Conservation (phyloP, 805 yeast species). For the Saccharomycopsis lassenensis region DNA sequence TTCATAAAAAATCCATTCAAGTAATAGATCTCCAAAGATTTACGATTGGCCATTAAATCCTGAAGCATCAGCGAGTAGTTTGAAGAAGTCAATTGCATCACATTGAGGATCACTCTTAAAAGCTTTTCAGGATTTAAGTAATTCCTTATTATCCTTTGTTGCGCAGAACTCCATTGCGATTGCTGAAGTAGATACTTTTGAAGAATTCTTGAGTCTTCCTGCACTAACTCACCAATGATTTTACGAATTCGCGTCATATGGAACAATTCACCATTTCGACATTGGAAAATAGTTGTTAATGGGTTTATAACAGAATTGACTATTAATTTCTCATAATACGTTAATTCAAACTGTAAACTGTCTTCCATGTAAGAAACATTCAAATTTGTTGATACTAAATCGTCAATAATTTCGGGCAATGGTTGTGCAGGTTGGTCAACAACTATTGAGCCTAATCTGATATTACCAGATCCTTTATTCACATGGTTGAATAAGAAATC, state of each 20-base stretch:
- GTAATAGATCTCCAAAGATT: conserved; percentile 66
- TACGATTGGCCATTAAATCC: conserved; percentile 38
- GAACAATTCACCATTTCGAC: conserved; percentile 64
- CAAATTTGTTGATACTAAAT: conserved; percentile 24
- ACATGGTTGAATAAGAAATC: conserved; percentile 41
- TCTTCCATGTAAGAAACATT: conserved; percentile 26
- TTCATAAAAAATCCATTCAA: conserved; percentile 71
- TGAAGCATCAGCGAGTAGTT: conserved; percentile 46
- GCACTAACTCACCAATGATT: conserved; percentile 31
- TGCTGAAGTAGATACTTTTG: conserved; percentile 21
- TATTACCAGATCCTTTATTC: too few relatives aligned
- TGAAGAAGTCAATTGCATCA: conserved; percentile 35
- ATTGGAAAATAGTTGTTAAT: conserved; percentile 64
- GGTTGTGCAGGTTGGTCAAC: too few relatives aligned
- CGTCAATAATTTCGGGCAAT: conserved; percentile 24
- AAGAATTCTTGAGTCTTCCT: conserved; percentile 36
- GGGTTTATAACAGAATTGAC: conserved; percentile 82
- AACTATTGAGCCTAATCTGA: too few relatives aligned
- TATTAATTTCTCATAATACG: conserved; percentile 66
- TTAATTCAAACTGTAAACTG: conserved; percentile 37
- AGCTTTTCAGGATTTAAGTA: conserved; percentile 27
- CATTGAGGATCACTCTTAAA: conserved; percentile 29
- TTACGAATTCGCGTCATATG: conserved; percentile 25
- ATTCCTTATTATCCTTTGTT: conserved; percentile 25
- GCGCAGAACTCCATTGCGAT: conserved; percentile 21